These are phyloP conservation scores for Aaosphaeria pasadenensis DNA, from an alignment of 2,329 filamentous ascomycete genomes.

Conservation along the genomic window DNA sequence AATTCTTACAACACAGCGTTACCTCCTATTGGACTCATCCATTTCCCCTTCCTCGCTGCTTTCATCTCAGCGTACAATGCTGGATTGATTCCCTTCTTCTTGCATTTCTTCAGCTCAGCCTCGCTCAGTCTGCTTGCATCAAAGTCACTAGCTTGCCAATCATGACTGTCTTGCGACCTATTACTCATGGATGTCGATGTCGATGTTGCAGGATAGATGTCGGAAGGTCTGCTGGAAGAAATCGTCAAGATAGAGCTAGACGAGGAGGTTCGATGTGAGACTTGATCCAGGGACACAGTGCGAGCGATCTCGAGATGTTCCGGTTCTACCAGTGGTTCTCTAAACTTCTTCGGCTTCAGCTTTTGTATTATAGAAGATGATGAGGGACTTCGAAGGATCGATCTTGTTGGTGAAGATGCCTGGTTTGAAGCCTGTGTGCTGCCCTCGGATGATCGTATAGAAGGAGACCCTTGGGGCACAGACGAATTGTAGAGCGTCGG, in stretches of 20 bases:
- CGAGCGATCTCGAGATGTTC: slow-evolving; percentile 28
- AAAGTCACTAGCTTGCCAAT: slow-evolving; percentile 41
- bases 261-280: slow-evolving; percentile 26
- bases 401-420: background rate
- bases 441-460: background rate
- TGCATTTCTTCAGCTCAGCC: slow-evolving; percentile 43
- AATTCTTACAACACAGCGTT: slow-evolving; percentile 30
- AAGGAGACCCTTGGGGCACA: background rate
- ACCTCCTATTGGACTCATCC: slow-evolving; percentile 33
- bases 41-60: slow-evolving; percentile 40
- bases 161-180: slow-evolving; percentile 18
- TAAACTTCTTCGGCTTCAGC: slow-evolving; percentile 5
- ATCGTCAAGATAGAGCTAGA: slow-evolving; percentile 17
- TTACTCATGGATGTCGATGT: slow-evolving; percentile 2
- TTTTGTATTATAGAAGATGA: slow-evolving; percentile 17
- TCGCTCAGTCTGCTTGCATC: slow-evolving; percentile 38
- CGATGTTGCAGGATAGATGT: slow-evolving; percentile 6
- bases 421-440: background rate
- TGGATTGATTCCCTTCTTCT: slow-evolving; percentile 48
- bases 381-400: background rate
- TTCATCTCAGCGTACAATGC: slow-evolving; percentile 48
- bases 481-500: background rate
- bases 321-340: slow-evolving; percentile 10
- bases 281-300: slow-evolving; percentile 31
- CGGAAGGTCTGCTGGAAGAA: slow-evolving; percentile 18